phyloP scores from a whole-genome alignment of 768 basidiomycete genomes.

The Trametes cubensis region DNA sequence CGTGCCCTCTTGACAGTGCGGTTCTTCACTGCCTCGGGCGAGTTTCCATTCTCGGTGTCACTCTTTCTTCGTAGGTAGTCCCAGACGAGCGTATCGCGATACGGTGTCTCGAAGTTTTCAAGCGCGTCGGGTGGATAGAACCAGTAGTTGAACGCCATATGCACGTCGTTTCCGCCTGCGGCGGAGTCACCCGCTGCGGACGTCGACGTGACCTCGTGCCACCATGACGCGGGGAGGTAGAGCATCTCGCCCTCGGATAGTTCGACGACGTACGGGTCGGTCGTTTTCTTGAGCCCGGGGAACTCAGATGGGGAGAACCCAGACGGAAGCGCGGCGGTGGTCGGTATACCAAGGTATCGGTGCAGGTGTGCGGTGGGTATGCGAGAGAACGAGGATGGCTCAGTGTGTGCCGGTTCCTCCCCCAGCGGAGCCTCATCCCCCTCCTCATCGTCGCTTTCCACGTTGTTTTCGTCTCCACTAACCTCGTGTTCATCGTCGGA shows the following conservation, averaged over 20 bases:
- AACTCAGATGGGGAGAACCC: constrained; percentile 20
- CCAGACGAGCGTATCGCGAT: constrained; percentile 33
- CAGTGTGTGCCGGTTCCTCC: constrained; percentile 14
- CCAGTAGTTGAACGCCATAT: constrained; percentile 40
- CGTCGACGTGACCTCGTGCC: constrained; percentile 38
- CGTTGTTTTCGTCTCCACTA: constrained; percentile 8
- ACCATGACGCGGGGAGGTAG: constrained; percentile 38
- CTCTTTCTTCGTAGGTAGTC: constrained; percentile 26
- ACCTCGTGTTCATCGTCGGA: constrained; percentile 6
- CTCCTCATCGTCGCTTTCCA: constrained; percentile 12
- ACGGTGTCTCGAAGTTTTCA: constrained; percentile 31
- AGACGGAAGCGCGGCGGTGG: constrained; percentile 27
- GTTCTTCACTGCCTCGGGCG: constrained; percentile 3
- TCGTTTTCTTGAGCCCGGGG: constrained; percentile 25
- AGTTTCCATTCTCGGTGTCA: not conserved
- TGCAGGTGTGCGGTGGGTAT: constrained; percentile 34
- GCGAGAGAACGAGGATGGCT: constrained; percentile 37
- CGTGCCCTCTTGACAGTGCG: constrained; percentile 6
- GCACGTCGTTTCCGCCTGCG: constrained; percentile 21
- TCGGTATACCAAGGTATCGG: constrained; percentile 30
- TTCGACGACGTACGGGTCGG: constrained; percentile 33
- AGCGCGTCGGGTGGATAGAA: constrained; percentile 37
- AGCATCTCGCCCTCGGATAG: constrained; percentile 37
- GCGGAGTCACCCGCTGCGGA: constrained; percentile 6
- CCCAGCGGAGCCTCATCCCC: constrained; percentile 6